Conservation (phyloP, 495 filamentous ascomycete genomes). For the Penicillium chermesinum region DNA sequence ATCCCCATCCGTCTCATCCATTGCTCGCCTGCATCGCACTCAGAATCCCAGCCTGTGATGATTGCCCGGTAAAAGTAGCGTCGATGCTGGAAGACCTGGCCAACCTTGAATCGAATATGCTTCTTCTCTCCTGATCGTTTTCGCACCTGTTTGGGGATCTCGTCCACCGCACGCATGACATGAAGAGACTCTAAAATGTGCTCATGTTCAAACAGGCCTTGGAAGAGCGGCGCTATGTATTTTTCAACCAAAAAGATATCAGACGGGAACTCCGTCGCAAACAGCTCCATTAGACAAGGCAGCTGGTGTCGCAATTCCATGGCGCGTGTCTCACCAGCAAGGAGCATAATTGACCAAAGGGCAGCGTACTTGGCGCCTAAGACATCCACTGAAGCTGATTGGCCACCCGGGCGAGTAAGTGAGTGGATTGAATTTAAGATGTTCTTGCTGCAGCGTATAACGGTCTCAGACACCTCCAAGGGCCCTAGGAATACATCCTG, state of each 20-base stretch:
- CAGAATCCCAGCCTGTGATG: slow-evolving; percentile 80
- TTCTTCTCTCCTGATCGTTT: slow-evolving; percentile 31
- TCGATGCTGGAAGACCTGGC: slow-evolving; percentile 78
- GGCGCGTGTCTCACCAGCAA: slow-evolving; percentile 41
- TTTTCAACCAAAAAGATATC: slow-evolving; percentile 64
- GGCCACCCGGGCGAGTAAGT: slow-evolving; percentile 21
- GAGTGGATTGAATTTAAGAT: slow-evolving; percentile 60
- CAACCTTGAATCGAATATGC: slow-evolving; percentile 65
- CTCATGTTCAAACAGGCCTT: slow-evolving; percentile 35
- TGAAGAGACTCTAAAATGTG: slow-evolving; percentile 50
- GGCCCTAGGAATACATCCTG: slow-evolving; percentile 54
- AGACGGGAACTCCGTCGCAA: slow-evolving; percentile 54
- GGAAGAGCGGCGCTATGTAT: slow-evolving; percentile 56
- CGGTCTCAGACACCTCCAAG: slow-evolving; percentile 57
- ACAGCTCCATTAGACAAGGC: slow-evolving; percentile 61
- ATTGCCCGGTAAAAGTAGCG: slow-evolving; percentile 75
- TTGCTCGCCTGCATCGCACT: slow-evolving; percentile 47
- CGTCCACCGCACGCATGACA: slow-evolving; percentile 56
- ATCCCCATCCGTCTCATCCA: slow-evolving; percentile 60
- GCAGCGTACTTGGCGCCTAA: slow-evolving; percentile 68
- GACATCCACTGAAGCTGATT: slow-evolving; percentile 43
- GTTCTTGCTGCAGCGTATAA: slow-evolving; percentile 73
- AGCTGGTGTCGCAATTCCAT: slow-evolving; percentile 57
- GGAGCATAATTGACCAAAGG: slow-evolving; percentile 72
- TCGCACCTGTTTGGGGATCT: slow-evolving; percentile 51